Conservation (phyloP, 2,329 filamentous ascomycete genomes). For the Sclerotinia sclerotiorum region DNA sequence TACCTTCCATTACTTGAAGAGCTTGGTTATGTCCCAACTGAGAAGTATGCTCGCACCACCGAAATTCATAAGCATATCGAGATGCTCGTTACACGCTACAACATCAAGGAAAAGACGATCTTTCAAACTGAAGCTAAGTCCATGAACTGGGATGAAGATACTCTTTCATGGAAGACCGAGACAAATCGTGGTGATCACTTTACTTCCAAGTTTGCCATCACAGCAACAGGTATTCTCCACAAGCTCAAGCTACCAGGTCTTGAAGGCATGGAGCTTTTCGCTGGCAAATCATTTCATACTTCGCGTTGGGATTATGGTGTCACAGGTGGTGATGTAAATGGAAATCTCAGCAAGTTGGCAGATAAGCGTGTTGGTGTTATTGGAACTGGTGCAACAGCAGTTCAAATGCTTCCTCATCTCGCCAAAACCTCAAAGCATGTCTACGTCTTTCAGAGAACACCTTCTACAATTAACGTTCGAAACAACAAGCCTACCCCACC, state of each 20-base stretch:
- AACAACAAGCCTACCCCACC: conserved; percentile 48
- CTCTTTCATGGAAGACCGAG: conserved; percentile 51
- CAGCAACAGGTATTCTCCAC: conserved; percentile 60
- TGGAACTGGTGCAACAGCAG: conserved; percentile 59
- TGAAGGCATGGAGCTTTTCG: conserved; percentile 47
- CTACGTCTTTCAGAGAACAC: conserved; percentile 57
- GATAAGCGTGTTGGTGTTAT: conserved; percentile 58
- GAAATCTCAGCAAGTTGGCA: conserved; percentile 41
- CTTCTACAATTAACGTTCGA: conserved; percentile 60
- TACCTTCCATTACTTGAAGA: conserved; percentile 23
- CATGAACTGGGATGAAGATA: conserved; percentile 54
- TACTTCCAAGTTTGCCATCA: conserved; percentile 55
- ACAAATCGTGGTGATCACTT: conserved; percentile 56
- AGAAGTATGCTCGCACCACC: conserved; percentile 58
- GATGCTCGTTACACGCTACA: conserved; percentile 52
- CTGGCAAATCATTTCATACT: conserved; percentile 51
- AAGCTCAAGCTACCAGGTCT: conserved; percentile 53
- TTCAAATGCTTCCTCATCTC: conserved; percentile 59
- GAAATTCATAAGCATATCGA: conserved; percentile 58
- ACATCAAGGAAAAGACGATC: conserved; percentile 55
- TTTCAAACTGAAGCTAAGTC: conserved; percentile 56
- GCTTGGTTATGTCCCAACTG: conserved; percentile 48
- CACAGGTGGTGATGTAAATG: conserved; percentile 23
- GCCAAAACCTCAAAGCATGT: conserved; percentile 51
- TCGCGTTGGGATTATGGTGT: conserved; percentile 62